Evolutionary conservation across 2,329 filamentous ascomycete species (phyloP).

Genomic region (Plenodomus tracheiphilus): DNA sequence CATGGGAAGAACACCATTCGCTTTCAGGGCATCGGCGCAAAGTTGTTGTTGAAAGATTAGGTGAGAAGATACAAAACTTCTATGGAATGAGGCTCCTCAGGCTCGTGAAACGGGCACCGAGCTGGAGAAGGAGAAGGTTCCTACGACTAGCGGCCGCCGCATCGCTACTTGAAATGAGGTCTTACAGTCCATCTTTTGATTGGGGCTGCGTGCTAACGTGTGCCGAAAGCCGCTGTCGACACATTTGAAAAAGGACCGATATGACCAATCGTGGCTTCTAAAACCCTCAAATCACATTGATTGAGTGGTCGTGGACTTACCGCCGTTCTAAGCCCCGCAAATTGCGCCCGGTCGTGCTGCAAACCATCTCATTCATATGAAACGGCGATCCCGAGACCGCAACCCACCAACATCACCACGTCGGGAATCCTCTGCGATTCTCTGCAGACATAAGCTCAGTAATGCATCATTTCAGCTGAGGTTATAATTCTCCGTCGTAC

Average conservation of each 20-base stretch:
- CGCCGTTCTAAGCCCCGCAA: not conserved
- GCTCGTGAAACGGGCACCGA: not conserved
- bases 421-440: not conserved
- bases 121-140: not conserved
- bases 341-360: not conserved
- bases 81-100: not conserved
- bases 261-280: not conserved
- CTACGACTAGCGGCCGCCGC: not conserved
- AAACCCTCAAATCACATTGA: not conserved
- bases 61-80: too few relatives aligned
- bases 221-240: not conserved
- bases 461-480: not conserved
- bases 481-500: not conserved
- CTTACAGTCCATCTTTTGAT: not conserved
- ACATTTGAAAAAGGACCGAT: not conserved
- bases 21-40: too few relatives aligned
- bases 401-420: not conserved
- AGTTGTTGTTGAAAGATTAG: too few relatives aligned
- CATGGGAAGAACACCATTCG: too few relatives aligned
- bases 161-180: not conserved
- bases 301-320: not conserved
- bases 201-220: not conserved
- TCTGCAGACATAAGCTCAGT: not conserved
- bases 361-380: not conserved
- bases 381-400: not conserved